Percentiles rank a stretch among this genome's conserved stretches.
Evolutionary conservation across 2,329 filamentous ascomycete species (phyloP).

Genomic region (Alternaria ventricosa): DNA sequence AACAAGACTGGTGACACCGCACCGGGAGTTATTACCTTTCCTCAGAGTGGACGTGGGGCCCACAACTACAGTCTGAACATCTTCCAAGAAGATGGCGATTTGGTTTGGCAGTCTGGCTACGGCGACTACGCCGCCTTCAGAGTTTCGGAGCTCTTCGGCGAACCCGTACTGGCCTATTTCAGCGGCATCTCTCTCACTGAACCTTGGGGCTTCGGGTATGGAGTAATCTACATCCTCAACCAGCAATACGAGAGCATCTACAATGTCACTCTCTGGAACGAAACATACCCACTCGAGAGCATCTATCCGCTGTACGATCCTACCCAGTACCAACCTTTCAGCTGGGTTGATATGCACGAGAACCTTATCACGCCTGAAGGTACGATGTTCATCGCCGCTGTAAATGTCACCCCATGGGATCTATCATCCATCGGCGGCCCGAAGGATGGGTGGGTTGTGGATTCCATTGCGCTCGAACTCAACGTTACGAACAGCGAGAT

Average conservation of each 20-base stretch:
- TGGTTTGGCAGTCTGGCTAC: background rate
- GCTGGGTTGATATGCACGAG: slow-evolving; percentile 18
- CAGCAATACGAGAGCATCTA: slow-evolving; percentile 4
- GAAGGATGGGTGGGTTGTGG: slow-evolving; percentile 2
- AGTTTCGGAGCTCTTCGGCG: background rate
- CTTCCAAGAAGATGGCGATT: slow-evolving; percentile 1
- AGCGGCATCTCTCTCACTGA: background rate
- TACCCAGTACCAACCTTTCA: slow-evolving; percentile 8
- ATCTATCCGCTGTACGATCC: slow-evolving; percentile 13
- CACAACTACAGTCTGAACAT: slow-evolving; percentile 15
- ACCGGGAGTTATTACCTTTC: slow-evolving; percentile 10
- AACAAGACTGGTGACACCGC: slow-evolving; percentile 1
- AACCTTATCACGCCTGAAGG: slow-evolving; percentile 10
- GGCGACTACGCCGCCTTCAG: slow-evolving; percentile 4
- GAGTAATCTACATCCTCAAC: background rate
- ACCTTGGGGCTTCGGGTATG: slow-evolving; percentile 2
- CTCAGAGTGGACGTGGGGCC: slow-evolving; percentile 1
- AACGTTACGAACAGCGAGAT: slow-evolving; percentile 16
- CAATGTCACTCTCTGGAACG: slow-evolving; percentile 1
- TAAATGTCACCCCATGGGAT: slow-evolving; percentile 16
- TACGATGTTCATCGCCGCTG: slow-evolving; percentile 9
- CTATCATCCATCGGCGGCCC: slow-evolving; percentile 4
- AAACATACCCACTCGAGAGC: background rate
- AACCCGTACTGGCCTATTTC: background rate
- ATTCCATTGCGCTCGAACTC: background rate